Evolutionary conservation across 805 yeast species (phyloP), one percentile per base, ranked within the genome.

Genomic region (Saturnispora kantuleensis): DNA sequence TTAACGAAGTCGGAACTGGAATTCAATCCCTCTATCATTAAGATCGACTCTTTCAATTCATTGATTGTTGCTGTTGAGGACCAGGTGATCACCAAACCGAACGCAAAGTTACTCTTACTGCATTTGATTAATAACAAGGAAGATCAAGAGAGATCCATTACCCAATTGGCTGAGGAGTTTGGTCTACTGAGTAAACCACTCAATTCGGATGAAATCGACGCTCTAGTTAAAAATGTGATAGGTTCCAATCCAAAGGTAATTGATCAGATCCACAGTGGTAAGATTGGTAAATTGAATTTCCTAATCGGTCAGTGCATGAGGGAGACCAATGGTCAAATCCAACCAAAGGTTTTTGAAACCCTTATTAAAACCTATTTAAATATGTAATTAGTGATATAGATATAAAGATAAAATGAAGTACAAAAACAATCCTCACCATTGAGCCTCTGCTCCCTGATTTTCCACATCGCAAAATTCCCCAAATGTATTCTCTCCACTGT

Each of bases 401-500:
- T 30, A 43, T 32, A 35, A 32, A 13, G n/a, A 35, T 30, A 29
- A 33, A 28, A 31, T 31, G 26, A 35, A 31, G 17, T n/a, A 38
- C 32, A 16, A 11, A 33, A 44, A 26, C 11, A 35, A 35, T 11
- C 18, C 10, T 15, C 15, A 13, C n/a, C 15, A 35, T 15, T 21
- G 8, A 21, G 26, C 26, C 26, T 21, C 26, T 21, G 26, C 26
- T 21, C 26, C 26, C 26, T 21, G 26, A 21, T 21, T 21, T 21
- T 21, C 35, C 39, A 17, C n/a, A 13, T 40, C 38, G 18, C 21
- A 35, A 12, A 10, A n/a, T 8, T 31, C 42, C 47, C 98, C 98
- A 69, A 93, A 93, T 6, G 98, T 93, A 68, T 93, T 93, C 67
- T 93, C 98, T 40, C 98, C 97, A 6, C 96, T 85, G 69, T 90